A percentile compares a stretch with the other conserved stretches of the same genome.
Evolutionary conservation across 2,329 filamentous ascomycete genomes (phyloP).

Genomic region (Aureobasidium sp.): DNA sequence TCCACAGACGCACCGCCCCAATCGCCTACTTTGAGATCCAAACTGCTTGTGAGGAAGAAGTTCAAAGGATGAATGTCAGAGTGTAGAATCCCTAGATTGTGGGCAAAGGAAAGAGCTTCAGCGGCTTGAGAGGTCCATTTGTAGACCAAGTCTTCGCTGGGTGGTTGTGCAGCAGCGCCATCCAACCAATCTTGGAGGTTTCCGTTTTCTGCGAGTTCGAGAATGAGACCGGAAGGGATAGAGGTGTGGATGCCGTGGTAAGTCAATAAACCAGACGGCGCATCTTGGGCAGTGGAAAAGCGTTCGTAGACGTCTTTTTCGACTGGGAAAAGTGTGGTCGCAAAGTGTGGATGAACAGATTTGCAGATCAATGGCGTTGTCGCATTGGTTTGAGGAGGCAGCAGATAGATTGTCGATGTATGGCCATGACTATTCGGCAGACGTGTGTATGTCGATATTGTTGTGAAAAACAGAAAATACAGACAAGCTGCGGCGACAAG

Average conservation of each 20-base stretch:
- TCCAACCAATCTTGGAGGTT: slow-evolving; percentile 5
- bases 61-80: slow-evolving; percentile 12
- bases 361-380: neutral
- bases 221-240: neutral
- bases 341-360: neutral
- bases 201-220: slow-evolving; percentile 2
- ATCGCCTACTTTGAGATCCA: slow-evolving; percentile 14
- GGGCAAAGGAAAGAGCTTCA: slow-evolving; percentile 10
- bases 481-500: neutral
- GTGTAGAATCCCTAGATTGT: neutral
- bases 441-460: neutral
- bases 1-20: slow-evolving; percentile 14
- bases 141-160: neutral
- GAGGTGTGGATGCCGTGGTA: slow-evolving; percentile 9
- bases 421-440: neutral
- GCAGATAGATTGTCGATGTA: neutral
- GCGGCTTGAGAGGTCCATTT: slow-evolving; percentile 5
- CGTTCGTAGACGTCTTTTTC: slow-evolving; percentile 12
- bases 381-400: neutral
- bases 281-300: slow-evolving; percentile 1
- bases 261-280: slow-evolving; percentile 4
- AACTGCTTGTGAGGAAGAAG: slow-evolving; percentile 6
- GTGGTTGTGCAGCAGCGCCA: too few relatives aligned
- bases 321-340: neutral
- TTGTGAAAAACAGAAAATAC: neutral